A percentile compares a stretch with the other conserved stretches of the same genome.
These are phyloP conservation scores for Phytopythium montanum DNA, from an alignment of 352 stramenopile species.

Conservation along the genomic window DNA sequence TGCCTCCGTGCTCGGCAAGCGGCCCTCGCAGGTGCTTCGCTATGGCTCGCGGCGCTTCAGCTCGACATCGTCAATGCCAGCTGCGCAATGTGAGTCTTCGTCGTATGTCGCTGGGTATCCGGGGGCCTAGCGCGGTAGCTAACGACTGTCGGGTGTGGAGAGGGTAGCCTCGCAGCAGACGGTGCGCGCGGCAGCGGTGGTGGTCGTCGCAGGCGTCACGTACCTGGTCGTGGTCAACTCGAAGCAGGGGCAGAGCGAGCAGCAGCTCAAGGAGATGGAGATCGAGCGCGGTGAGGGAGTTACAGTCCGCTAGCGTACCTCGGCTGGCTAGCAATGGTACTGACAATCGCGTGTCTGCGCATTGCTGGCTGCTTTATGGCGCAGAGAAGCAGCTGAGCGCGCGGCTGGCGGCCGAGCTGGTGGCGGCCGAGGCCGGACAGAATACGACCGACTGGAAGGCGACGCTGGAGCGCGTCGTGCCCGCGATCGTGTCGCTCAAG, in stretches of 20 bases:
- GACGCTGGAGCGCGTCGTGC: slow-evolving; percentile 81
- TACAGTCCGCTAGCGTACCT: not conserved
- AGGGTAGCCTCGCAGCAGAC: slow-evolving; percentile 17
- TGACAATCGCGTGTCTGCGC: not conserved
- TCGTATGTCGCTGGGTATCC: not conserved
- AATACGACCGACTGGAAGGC: slow-evolving; percentile 77
- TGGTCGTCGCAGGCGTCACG: slow-evolving; percentile 31
- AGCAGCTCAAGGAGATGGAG: slow-evolving; percentile 61
- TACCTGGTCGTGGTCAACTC: slow-evolving; percentile 49
- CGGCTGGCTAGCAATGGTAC: not conserved
- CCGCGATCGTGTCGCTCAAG: slow-evolving; percentile 86
- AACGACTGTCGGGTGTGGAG: slow-evolving; percentile 5
- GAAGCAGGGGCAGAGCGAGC: slow-evolving; percentile 40
- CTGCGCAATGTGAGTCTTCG: slow-evolving; percentile 16
- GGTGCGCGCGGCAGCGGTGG: slow-evolving; percentile 21
- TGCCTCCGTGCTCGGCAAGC: not conserved
- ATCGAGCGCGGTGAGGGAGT: slow-evolving; percentile 36
- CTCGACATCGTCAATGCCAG: not conserved
- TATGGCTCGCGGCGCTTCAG: not conserved
- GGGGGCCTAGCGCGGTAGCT: slow-evolving; percentile 2
- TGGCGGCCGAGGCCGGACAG: slow-evolving; percentile 63
- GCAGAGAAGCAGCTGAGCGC: slow-evolving; percentile 61
- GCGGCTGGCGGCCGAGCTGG: slow-evolving; percentile 57
- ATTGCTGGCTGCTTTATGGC: not conserved
- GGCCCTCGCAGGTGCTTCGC: not conserved